Base-by-base conservation (phyloP, 345 rosid genomes). In the Eucalyptus camaldulensis region DNA sequence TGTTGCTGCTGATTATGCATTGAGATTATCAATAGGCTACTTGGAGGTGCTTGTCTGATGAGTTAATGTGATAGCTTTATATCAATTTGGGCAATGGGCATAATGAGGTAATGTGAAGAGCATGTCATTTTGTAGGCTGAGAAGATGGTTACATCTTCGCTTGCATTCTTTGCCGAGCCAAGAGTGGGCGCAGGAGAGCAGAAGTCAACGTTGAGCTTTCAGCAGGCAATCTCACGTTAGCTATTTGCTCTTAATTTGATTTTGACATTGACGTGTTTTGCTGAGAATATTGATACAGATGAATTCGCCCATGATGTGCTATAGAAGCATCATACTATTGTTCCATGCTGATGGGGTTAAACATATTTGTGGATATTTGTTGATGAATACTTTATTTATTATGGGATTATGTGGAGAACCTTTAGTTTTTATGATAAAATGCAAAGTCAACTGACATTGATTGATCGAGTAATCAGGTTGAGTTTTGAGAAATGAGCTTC, bases 1-100 rank as follows among this genome's bases (percentile, higher is more conserved):
- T 90, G 99, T 97, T 89, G 99, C 99, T 88, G 96, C 96, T 91
- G 99, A 97, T 94, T 97, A 97, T 95, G 98, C 99, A 88, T 92
- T 95, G 90, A 93, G 99, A 89, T 90, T 97, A 86, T 96, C 99
- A 53, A 94, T 96, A 49, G 99, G 99, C 90, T 96, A 95, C 90
- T 67, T 90, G 81, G 96, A 97, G 97, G 99, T 96, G 91, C 81
- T 62, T 92, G 40, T 69, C 83, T 40, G 83, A 76, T 76, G 47
- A 37, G 83, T 40, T 76, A 44, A 76, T 37, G 29, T 76, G 83
- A 76, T 76, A 76, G 8, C 47, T 37, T 25, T 76, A 21, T 76
- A 21, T 76, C 27, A 40, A 19, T 76, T 37, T 76, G 14, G 45
- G 45, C 47, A 76, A 65, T 65, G 10, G 76, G 47, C 83, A 76